Percentiles rank a stretch among this genome's conserved stretches.
Evolutionary conservation across 306 rosid genomes (phyloP).

Genomic region (Astragalus membranaceus): DNA sequence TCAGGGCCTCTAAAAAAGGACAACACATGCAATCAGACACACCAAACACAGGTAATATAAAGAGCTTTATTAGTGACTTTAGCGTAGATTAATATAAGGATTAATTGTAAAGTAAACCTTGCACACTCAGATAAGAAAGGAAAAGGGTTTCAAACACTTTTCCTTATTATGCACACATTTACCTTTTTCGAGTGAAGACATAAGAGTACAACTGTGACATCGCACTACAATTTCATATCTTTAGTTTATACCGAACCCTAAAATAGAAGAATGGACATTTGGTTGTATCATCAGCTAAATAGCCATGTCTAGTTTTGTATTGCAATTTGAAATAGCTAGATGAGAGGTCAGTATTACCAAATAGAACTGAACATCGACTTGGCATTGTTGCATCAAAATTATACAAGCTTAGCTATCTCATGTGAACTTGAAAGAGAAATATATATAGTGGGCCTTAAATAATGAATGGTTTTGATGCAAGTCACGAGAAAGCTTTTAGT

Average conservation of each 20-base stretch:
- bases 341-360: neutral
- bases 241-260: neutral
- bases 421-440: constrained; percentile 20
- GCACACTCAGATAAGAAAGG: constrained; percentile 1
- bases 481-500: constrained; percentile 20
- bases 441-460: constrained; percentile 12
- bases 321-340: neutral
- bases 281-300: constrained; percentile 13
- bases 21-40: neutral
- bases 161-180: constrained; percentile 4
- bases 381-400: constrained; percentile 13
- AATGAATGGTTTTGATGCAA: neutral
- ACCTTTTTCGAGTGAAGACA: constrained; percentile 31
- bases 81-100: neutral
- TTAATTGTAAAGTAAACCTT: constrained; percentile 19
- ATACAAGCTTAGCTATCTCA: neutral
- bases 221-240: constrained; percentile 20
- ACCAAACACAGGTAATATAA: neutral
- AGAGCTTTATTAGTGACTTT: constrained; percentile 10
- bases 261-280: neutral
- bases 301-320: neutral
- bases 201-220: constrained; percentile 31
- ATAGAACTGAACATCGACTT: neutral
- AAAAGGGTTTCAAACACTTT: constrained; percentile 17
- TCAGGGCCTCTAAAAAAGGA: constrained; percentile 8